These are phyloP conservation scores for Penicillium turbatum DNA, from an alignment of 495 filamentous ascomycete species.

Conservation along the genomic window DNA sequence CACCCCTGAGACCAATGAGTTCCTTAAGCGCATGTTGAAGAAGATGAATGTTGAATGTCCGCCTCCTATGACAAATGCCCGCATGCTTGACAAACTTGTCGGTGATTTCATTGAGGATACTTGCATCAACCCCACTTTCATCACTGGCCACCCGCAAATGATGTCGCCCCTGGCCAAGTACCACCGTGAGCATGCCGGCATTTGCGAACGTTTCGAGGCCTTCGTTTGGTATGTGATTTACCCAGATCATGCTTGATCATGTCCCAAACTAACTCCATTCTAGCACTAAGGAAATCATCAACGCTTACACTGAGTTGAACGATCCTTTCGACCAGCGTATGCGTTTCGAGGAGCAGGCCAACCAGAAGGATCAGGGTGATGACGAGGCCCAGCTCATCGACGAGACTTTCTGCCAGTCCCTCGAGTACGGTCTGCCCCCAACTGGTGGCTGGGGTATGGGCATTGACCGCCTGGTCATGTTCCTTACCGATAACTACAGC, in stretches of 20 bases:
- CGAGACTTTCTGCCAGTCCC: constrained; percentile 80
- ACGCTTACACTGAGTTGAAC: constrained; percentile 98
- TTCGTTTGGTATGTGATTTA: constrained; percentile 70
- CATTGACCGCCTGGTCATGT: constrained; percentile 96
- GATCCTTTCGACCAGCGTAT: constrained; percentile 91
- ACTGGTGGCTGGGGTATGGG: constrained; percentile 98
- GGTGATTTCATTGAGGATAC: constrained; percentile 94
- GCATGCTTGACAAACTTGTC: constrained; percentile 95
- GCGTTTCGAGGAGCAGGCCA: constrained; percentile 93
- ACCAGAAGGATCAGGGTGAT: constrained; percentile 93
- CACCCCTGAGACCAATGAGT: constrained; percentile 79
- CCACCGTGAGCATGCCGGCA: constrained; percentile 72
- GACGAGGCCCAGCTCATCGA: constrained; percentile 95
- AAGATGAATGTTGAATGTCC: constrained; percentile 89
- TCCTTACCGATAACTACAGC: constrained; percentile 88
- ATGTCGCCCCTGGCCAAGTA: constrained; percentile 98
- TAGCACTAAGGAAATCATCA: constrained; percentile 76
- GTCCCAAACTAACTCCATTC: neutral
- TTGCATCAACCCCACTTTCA: constrained; percentile 95
- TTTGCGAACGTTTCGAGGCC: constrained; percentile 95
- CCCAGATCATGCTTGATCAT: constrained; percentile 69
- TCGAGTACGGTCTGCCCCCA: constrained; percentile 87
- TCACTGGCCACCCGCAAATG: constrained; percentile 88
- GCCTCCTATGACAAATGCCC: constrained; percentile 86
- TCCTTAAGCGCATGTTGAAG: constrained; percentile 77